Conservation (phyloP, 768 basidiomycete species). For the Lactarius vividus region DNA sequence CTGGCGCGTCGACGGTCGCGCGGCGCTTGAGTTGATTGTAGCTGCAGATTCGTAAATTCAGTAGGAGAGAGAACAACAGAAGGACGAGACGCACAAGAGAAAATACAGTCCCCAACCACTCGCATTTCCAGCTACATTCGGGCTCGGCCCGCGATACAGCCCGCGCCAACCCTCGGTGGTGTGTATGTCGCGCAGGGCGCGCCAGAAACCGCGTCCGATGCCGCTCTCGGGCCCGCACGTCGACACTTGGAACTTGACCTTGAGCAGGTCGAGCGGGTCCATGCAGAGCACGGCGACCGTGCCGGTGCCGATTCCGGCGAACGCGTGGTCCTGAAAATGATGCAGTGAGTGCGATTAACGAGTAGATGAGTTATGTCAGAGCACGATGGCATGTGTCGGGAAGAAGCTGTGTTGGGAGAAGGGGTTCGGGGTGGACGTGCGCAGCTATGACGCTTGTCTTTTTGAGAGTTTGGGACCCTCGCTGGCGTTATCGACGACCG, state of each 20-base stretch:
- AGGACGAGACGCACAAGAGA: not conserved
- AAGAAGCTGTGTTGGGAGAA: slow-evolving; percentile 27
- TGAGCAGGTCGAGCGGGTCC: not conserved
- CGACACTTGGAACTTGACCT: not conserved
- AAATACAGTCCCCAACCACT: not conserved
- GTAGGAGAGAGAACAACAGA: not conserved
- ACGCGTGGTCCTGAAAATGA: slow-evolving; percentile 66
- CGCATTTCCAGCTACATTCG: not conserved
- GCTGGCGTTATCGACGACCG: not conserved
- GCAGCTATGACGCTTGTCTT: not conserved
- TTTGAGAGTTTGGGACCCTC: not conserved
- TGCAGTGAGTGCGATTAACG: not conserved
- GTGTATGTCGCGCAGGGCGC: not conserved
- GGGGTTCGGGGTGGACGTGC: slow-evolving; percentile 20
- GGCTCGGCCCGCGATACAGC: not conserved
- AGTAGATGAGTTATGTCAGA: not conserved
- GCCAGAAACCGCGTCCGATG: not conserved
- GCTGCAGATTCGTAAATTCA: not conserved
- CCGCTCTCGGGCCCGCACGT: not conserved
- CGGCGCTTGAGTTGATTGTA: not conserved
- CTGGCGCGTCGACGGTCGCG: not conserved
- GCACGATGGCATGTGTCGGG: too few species aligned
- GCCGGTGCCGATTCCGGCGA: not conserved
- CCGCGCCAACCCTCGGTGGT: not conserved
- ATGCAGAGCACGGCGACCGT: not conserved